Base-by-base conservation (phyloP, 2,329 filamentous ascomycete genomes). In the Aspergillus sp. region DNA sequence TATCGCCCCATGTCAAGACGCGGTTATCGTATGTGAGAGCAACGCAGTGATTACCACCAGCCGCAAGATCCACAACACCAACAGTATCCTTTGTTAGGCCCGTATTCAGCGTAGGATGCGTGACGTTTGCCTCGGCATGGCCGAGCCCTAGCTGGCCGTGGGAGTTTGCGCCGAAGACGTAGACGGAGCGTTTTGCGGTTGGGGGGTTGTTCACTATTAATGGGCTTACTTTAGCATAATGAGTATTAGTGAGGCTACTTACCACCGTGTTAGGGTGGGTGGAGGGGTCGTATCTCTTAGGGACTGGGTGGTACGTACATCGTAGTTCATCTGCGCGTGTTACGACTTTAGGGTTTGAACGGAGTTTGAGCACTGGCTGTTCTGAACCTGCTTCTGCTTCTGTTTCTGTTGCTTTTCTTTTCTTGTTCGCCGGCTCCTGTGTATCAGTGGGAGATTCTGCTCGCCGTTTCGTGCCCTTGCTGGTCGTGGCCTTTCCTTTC, bases 1-100 rank as follows among this genome's bases (percentile, higher is more conserved):
- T 95, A 64, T 93, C 90, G 53, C 91, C 91, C 91, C 90, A 96
- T n/a, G 90, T 93, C 54, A 92, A 76, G 64, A 95, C 89, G 76
- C 85, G 87, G 78, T 91, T 90, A 72, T 93, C 88, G 59, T 86
- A 82, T 45, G 90, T 93, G 47, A 95, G 77, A 6, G 87, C 90
- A 54, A 88, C 81, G 50, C 82, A 85, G 75, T 96, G 91, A 88
- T 93, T 92, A 53, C 90, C 90, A 59, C 87, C 52, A 81, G 84
- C 56, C 81, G 87, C 60, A 81, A 90, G 62, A 75, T 84, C 6
- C 69, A 76, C 41, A 72, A 87, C 68, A 73, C 82, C 43, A 44
- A 81, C 50, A 79, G 82, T 77, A 52, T 81, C 77, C 4, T 82
- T 77, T 15, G 77, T 73, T n/a, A 91, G 80, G 54, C 81, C 78